Conservation (phyloP, 2,329 filamentous ascomycete species). For the Aspergillus melleus region DNA sequence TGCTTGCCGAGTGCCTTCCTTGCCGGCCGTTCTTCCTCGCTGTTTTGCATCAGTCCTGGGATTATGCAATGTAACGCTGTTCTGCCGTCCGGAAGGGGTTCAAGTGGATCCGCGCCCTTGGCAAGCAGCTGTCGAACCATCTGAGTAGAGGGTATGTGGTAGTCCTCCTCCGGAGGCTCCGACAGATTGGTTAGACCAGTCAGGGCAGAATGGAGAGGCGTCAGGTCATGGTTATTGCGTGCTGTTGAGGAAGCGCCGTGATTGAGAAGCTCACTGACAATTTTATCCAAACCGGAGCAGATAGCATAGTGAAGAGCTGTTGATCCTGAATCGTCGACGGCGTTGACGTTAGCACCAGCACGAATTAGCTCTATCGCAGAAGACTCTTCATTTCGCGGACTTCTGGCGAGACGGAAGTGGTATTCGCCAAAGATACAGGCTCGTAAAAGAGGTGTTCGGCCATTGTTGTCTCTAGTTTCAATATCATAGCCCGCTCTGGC, state of each 20-base stretch:
- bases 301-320: slow-evolving; percentile 3
- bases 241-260: neutral
- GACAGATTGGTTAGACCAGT: neutral
- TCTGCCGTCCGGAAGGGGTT: neutral
- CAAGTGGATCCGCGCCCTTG: neutral
- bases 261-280: neutral
- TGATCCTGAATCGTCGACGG: neutral
- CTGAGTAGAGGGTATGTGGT: neutral
- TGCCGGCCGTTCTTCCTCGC: neutral
- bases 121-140: neutral
- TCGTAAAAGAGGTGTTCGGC: slow-evolving; percentile 1
- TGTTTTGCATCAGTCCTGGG: neutral
- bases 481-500: neutral
- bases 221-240: neutral
- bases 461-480: neutral
- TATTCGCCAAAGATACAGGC: neutral
- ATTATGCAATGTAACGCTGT: neutral
- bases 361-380: neutral
- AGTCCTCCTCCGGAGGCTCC: neutral
- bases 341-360: slow-evolving; percentile 6
- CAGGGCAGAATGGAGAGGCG: neutral
- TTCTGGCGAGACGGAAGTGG: neutral
- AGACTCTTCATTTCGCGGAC: too few species aligned
- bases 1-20: neutral
- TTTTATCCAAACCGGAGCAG: neutral